Evolutionary conservation across 2,329 filamentous ascomycete species (phyloP).

Genomic region (Metarhizium humberi): DNA sequence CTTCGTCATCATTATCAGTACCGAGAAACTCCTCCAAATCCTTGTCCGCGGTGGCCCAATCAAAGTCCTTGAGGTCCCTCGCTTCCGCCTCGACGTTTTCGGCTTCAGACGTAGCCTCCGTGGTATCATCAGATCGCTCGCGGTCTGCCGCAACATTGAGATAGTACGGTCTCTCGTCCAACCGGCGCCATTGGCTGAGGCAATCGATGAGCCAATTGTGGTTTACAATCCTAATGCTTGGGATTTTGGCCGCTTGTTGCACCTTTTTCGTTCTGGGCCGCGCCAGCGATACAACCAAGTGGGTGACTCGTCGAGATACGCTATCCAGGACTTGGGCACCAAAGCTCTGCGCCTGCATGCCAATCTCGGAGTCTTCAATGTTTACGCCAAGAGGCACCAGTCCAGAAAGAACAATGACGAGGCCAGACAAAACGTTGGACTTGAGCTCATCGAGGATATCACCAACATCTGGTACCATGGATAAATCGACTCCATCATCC

Average conservation of each 20-base stretch:
- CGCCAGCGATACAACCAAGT: conserved; percentile 62
- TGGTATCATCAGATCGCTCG: conserved; percentile 22
- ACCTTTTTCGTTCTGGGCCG: conserved; percentile 84
- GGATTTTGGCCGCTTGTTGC: conserved; percentile 69
- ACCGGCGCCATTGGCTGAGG: conserved; percentile 70
- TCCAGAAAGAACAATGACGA: conserved; percentile 80
- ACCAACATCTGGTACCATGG: conserved; percentile 72
- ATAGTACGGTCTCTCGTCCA: conserved; percentile 73
- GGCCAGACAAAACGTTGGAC: conserved; percentile 60
- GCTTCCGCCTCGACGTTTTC: conserved; percentile 20
- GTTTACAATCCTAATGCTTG: conserved; percentile 82
- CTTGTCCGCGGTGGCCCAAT: conserved; percentile 43
- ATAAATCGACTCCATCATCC: conserved; percentile 35
- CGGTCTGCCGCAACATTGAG: conserved; percentile 63
- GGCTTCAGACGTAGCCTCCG: conserved; percentile 21
- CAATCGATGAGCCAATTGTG: conserved; percentile 84
- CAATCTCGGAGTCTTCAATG: conserved; percentile 74
- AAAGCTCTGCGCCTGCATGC: conserved; percentile 77
- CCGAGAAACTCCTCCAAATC: conserved; percentile 14
- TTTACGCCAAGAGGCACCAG: conserved; percentile 77
- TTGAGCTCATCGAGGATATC: conserved; percentile 79
- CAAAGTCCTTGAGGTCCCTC: conserved; percentile 44
- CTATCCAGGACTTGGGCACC: conserved; percentile 56
- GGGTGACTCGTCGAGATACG: conserved; percentile 56
- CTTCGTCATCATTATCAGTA: conserved; percentile 28